Evolutionary conservation across 805 yeast genomes (phyloP).

Genomic region (Ogataea neopini): DNA sequence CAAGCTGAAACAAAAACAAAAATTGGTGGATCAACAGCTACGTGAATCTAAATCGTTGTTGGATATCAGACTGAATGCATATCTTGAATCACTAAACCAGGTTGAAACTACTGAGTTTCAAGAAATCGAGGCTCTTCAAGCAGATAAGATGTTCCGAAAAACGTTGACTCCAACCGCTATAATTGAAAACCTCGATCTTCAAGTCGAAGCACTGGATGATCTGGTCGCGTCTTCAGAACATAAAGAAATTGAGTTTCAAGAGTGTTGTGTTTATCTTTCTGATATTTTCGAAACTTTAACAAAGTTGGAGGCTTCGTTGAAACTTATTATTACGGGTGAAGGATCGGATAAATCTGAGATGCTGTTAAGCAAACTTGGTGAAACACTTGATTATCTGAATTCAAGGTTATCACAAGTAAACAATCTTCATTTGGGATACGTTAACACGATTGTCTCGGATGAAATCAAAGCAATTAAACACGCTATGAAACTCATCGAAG

Average conservation of each 20-base stretch:
- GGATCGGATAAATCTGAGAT: conserved; percentile 16
- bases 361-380: conserved; percentile 15
- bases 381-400: conserved; percentile 13
- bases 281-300: conserved; percentile 30
- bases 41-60: conserved; percentile 49
- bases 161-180: conserved; percentile 20
- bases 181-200: conserved; percentile 25
- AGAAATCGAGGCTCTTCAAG: conserved; percentile 20
- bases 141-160: conserved; percentile 14
- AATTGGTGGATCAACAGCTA: conserved; percentile 40
- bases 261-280: conserved; percentile 26
- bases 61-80: conserved; percentile 48
- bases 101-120: conserved; percentile 24
- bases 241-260: conserved; percentile 23
- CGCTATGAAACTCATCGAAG: conserved; percentile 25
- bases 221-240: conserved; percentile 20
- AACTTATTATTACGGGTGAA: conserved; percentile 16
- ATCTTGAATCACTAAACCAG: conserved; percentile 36
- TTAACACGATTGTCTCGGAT: conserved; percentile 22
- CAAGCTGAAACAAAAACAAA: conserved; percentile 37
- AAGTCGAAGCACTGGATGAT: conserved; percentile 30
- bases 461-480: conserved; percentile 30
- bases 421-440: conserved; percentile 15
- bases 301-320: conserved; percentile 26
- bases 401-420: conserved; percentile 18